A percentile compares a stretch with the other conserved stretches of the same genome.
Conservation (phyloP, 1,284 basidiomycete species). For the Cryptococcus sp. region DNA sequence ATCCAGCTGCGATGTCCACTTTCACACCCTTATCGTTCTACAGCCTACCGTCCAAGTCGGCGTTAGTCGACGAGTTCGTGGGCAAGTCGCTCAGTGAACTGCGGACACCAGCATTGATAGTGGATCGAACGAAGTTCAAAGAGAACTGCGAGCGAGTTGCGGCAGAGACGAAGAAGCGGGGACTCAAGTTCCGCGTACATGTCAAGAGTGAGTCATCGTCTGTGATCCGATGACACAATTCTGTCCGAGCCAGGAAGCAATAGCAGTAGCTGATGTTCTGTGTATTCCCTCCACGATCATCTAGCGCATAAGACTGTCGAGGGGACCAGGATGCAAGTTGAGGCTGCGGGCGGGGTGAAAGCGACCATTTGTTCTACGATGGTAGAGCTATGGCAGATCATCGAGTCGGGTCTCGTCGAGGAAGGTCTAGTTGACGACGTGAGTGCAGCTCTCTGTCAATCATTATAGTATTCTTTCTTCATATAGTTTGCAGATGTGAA, state of each 20-base stretch:
- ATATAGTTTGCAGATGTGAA: background rate
- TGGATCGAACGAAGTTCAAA: conserved; percentile 70
- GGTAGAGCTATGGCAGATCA: conserved; percentile 42
- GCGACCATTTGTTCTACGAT: conserved; percentile 43
- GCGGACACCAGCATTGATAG: conserved; percentile 74
- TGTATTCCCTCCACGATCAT: background rate
- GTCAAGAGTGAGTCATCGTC: conserved; percentile 75
- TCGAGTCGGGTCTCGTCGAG: conserved; percentile 58
- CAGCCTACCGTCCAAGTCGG: conserved; percentile 57
- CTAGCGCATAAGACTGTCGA: conserved; percentile 65
- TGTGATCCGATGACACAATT: no score
- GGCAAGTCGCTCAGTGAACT: conserved; percentile 63
- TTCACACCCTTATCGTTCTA: conserved; percentile 36
- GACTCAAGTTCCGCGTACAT: conserved; percentile 73
- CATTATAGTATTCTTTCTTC: background rate
- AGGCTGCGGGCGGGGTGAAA: conserved; percentile 57
- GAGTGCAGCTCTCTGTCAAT: conserved; percentile 55
- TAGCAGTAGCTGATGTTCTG: background rate
- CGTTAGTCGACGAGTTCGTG: conserved; percentile 62
- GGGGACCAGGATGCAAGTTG: conserved; percentile 68
- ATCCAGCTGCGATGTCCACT: conserved; percentile 12
- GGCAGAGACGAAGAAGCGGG: conserved; percentile 63
- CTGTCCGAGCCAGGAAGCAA: background rate
- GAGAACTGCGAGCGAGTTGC: conserved; percentile 74
- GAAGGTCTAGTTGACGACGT: conserved; percentile 70